Evolutionary conservation across 2,329 filamentous ascomycete genomes (phyloP).

Genomic region (Graphilbum sp.): DNA sequence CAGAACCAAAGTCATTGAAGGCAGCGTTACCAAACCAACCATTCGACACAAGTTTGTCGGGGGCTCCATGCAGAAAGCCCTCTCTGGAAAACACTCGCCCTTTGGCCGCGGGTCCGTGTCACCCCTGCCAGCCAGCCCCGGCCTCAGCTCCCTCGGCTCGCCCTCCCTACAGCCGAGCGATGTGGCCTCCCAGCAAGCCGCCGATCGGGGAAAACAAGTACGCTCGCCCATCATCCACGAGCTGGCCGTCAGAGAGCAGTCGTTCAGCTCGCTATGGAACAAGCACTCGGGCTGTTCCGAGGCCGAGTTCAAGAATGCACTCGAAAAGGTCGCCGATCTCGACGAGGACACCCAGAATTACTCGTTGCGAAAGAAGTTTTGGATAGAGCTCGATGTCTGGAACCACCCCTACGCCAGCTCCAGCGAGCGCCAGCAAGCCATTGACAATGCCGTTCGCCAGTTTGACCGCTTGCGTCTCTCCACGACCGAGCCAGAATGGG

Average conservation of each 20-base stretch:
- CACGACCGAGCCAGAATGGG: conserved; percentile 41
- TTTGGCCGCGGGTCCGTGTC: conserved; percentile 8
- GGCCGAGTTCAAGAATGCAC: conserved; percentile 34
- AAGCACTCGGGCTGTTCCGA: conserved; percentile 32
- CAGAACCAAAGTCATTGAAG: conserved; percentile 23
- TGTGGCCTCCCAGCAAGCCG: conserved; percentile 34
- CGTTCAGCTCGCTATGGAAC: conserved; percentile 29
- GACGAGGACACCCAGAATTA: conserved; percentile 32
- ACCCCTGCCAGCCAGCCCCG: conserved; percentile 36
- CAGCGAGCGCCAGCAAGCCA: conserved; percentile 39
- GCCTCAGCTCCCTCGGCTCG: conserved; percentile 35
- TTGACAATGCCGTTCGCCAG: conserved; percentile 42
- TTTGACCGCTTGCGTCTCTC: conserved; percentile 44
- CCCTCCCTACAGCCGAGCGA: conserved; percentile 32
- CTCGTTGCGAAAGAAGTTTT: conserved; percentile 38
- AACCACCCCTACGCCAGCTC: conserved; percentile 38
- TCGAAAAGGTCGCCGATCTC: conserved; percentile 43
- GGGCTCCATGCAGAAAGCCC: conserved; percentile 8
- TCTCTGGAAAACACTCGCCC: conserved; percentile 8
- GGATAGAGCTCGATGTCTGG: conserved; percentile 50
- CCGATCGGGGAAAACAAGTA: conserved; percentile 28
- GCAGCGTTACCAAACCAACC: conserved; percentile 9
- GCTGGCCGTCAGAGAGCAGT: conserved; percentile 36
- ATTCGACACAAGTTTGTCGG: conserved; percentile 11
- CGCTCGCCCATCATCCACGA: conserved; percentile 40